Percentiles rank a stretch among this genome's conserved stretches.
Conservation (phyloP, 148 eudicot genomes). For the Rhododendron kiyosumense region DNA sequence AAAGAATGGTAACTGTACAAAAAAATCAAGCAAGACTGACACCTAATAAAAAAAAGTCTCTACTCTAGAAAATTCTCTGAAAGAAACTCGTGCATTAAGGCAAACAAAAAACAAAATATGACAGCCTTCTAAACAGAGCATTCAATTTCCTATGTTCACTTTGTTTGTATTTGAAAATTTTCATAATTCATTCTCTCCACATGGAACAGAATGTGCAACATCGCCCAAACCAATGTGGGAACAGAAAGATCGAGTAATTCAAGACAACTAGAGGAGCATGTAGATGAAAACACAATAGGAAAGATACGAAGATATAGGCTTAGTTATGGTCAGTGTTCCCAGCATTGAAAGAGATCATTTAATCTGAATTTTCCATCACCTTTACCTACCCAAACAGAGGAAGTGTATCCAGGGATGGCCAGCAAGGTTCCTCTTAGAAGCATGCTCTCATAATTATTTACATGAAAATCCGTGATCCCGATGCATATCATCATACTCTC, state of each 20-base stretch:
- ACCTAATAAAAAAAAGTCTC: neutral
- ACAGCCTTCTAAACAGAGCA: neutral
- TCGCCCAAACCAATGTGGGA: neutral
- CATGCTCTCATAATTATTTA: neutral
- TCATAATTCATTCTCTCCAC: neutral
- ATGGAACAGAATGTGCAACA: neutral
- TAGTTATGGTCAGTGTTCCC: neutral
- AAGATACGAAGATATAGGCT: neutral
- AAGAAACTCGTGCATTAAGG: neutral
- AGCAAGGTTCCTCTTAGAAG: neutral
- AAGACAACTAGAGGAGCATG: neutral
- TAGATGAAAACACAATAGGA: neutral
- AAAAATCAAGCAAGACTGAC: neutral
- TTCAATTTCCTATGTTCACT: neutral
- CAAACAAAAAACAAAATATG: neutral
- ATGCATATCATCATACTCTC: neutral
- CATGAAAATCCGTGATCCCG: neutral
- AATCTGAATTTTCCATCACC: neutral
- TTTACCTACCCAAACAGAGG: neutral
- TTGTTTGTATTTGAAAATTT: no score
- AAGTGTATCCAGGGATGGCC: neutral
- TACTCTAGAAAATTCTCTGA: neutral
- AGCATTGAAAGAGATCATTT: neutral
- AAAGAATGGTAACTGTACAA: neutral
- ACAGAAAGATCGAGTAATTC: neutral